Evolutionary conservation across 495 filamentous ascomycete genomes (phyloP).

Genomic region (Penicilliopsis zonata): DNA sequence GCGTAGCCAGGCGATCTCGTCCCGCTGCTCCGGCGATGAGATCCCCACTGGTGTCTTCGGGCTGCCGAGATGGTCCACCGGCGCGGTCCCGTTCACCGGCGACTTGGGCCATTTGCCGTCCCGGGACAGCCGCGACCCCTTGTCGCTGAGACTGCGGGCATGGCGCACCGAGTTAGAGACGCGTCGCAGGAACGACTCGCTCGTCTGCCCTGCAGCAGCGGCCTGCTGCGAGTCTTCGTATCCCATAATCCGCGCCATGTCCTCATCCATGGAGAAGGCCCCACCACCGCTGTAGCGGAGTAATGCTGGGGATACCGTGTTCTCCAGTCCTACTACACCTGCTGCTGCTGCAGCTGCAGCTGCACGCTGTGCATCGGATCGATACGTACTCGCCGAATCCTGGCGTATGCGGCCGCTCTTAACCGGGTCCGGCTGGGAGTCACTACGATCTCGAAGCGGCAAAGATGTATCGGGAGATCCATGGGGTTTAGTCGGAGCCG

Average conservation of each 20-base stretch:
- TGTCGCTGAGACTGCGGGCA: slow-evolving; percentile 78
- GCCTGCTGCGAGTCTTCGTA: slow-evolving; percentile 49
- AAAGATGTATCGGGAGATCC: slow-evolving; percentile 41
- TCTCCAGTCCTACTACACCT: slow-evolving; percentile 19
- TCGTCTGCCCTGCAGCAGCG: slow-evolving; percentile 25
- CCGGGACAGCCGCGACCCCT: slow-evolving; percentile 34
- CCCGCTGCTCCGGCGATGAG: slow-evolving; percentile 48
- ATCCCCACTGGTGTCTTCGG: slow-evolving; percentile 39
- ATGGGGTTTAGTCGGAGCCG: not conserved
- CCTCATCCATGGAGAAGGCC: slow-evolving; percentile 84
- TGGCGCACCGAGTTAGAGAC: slow-evolving; percentile 91
- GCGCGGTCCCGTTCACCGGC: slow-evolving; percentile 53
- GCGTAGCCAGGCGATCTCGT: slow-evolving; percentile 63
- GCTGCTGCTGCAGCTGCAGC: not conserved
- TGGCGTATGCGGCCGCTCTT: slow-evolving; percentile 27
- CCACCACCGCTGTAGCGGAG: slow-evolving; percentile 61
- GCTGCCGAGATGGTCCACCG: slow-evolving; percentile 57
- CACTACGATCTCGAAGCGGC: slow-evolving; percentile 43
- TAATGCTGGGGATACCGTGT: slow-evolving; percentile 56
- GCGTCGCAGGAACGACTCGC: slow-evolving; percentile 64
- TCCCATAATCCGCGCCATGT: slow-evolving; percentile 69
- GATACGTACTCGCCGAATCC: slow-evolving; percentile 41
- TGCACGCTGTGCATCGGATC: slow-evolving; percentile 19
- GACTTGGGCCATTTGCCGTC: slow-evolving; percentile 60
- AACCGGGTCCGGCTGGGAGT: slow-evolving; percentile 23